phyloP scores from a whole-genome alignment of 2,329 filamentous ascomycete species.

The Fusarium zealandicum region DNA sequence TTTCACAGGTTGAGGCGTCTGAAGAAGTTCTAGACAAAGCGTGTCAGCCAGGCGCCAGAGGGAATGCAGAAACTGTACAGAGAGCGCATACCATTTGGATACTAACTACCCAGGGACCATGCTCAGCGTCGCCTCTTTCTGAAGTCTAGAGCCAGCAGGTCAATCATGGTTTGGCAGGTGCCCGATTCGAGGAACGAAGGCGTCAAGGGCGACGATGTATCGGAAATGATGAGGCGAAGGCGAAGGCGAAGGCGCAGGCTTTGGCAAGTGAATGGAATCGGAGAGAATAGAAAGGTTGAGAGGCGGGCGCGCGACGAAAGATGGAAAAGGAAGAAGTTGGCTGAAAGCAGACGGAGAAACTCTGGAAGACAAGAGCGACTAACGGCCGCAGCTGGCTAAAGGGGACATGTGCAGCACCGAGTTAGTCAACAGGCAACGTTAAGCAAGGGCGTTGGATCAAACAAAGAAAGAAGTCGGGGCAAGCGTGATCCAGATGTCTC shows the following conservation, averaged over 20 bases:
- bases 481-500: neutral
- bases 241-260: neutral
- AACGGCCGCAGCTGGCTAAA: neutral
- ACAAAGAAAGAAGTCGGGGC: conserved; percentile 10
- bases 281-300: neutral
- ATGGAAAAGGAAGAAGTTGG: conserved; percentile 14
- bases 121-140: conserved; percentile 39
- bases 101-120: conserved; percentile 28
- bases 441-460: conserved; percentile 6
- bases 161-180: conserved; percentile 34
- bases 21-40: conserved; percentile 15
- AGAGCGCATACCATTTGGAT: conserved; percentile 27
- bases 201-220: conserved; percentile 8
- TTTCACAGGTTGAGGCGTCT: conserved; percentile 31
- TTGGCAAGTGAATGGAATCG: neutral
- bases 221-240: conserved; percentile 2
- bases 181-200: neutral
- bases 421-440: too few relatives aligned
- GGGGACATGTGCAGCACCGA: neutral
- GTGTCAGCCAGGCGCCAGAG: conserved; percentile 1
- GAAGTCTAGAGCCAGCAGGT: conserved; percentile 26
- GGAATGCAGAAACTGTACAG: neutral
- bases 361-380: conserved; percentile 8
- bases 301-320: conserved; percentile 1
- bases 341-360: conserved; percentile 26